These are phyloP conservation scores for Didymella sp. DNA, from an alignment of 2,329 filamentous ascomycete genomes.

Conservation along the genomic window DNA sequence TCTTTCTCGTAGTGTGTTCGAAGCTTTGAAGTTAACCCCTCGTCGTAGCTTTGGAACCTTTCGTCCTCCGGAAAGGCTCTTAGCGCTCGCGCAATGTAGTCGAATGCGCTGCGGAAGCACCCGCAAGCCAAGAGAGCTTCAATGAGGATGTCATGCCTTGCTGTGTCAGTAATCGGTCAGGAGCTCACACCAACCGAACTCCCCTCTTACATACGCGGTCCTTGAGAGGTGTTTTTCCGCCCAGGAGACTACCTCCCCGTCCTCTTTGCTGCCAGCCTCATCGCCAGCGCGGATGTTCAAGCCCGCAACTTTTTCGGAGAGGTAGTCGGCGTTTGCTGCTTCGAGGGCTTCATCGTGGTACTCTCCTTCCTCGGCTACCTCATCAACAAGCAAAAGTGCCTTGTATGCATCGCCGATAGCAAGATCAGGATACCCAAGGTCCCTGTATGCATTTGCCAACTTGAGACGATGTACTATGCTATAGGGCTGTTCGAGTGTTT, in stretches of 20 bases:
- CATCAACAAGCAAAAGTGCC: constrained; percentile 85
- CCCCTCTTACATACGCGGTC: constrained; percentile 39
- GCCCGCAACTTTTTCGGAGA: constrained; percentile 18
- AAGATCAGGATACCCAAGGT: constrained; percentile 86
- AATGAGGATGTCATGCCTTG: constrained; percentile 47
- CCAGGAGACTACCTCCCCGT: constrained; percentile 20
- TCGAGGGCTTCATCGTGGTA: constrained; percentile 74
- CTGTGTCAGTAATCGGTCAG: constrained; percentile 15
- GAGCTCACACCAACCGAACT: background rate
- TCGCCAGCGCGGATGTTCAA: constrained; percentile 7
- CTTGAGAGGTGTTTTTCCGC: constrained; percentile 34
- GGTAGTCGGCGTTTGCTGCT: constrained; percentile 53
- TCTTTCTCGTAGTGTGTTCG: constrained; percentile 32
- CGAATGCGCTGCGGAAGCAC: constrained; percentile 71
- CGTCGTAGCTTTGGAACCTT: constrained; percentile 62
- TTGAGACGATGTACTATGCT: constrained; percentile 57
- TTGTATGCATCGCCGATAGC: constrained; percentile 90
- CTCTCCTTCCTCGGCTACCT: constrained; percentile 78
- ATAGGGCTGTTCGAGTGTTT: constrained; percentile 43
- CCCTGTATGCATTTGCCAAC: constrained; percentile 73
- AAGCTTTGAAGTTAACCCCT: constrained; percentile 55
- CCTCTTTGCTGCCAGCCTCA: background rate
- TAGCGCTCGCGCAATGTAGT: constrained; percentile 70
- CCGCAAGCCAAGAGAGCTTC: constrained; percentile 66
- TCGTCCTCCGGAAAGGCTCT: constrained; percentile 62